A percentile compares a stretch with the other conserved stretches of the same genome.
Evolutionary conservation across 768 basidiomycete species (phyloP).

Genomic region (Galerina marginata): DNA sequence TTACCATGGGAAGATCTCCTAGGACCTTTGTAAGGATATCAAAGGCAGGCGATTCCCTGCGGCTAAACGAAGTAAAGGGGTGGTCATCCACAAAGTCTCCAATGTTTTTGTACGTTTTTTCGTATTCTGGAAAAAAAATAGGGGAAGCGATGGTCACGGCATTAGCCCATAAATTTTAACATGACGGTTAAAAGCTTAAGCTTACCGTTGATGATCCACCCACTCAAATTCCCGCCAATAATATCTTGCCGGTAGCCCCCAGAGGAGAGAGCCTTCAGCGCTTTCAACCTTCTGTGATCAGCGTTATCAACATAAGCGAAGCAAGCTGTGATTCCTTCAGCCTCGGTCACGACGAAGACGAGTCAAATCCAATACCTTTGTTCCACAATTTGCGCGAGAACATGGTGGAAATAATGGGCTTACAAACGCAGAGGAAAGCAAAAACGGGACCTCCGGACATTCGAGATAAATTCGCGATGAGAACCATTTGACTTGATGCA

Average conservation of each 20-base stretch:
- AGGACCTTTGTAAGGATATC: constrained; percentile 23
- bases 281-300: constrained; percentile 33
- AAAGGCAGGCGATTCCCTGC: constrained; percentile 15
- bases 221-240: constrained; percentile 38
- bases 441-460: constrained; percentile 39
- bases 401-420: constrained; percentile 31
- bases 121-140: constrained; percentile 29
- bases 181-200: background rate
- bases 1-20: constrained; percentile 38
- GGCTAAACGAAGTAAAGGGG: constrained; percentile 21
- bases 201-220: constrained; percentile 36
- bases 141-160: too few species aligned
- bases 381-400: constrained; percentile 31
- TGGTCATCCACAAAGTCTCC: constrained; percentile 29
- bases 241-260: constrained; percentile 40
- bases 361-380: constrained; percentile 24
- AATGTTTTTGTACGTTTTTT: constrained; percentile 25
- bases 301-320: constrained; percentile 34
- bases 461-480: constrained; percentile 35
- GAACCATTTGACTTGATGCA: constrained; percentile 31
- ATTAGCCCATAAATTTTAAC: background rate
- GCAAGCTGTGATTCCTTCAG: constrained; percentile 23
- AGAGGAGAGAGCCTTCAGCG: constrained; percentile 32
- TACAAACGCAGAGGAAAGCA: constrained; percentile 36
- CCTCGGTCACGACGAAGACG: background rate